These are phyloP conservation scores for Epicoccum nigrum DNA, from an alignment of 2,329 filamentous ascomycete genomes.

Conservation along the genomic window DNA sequence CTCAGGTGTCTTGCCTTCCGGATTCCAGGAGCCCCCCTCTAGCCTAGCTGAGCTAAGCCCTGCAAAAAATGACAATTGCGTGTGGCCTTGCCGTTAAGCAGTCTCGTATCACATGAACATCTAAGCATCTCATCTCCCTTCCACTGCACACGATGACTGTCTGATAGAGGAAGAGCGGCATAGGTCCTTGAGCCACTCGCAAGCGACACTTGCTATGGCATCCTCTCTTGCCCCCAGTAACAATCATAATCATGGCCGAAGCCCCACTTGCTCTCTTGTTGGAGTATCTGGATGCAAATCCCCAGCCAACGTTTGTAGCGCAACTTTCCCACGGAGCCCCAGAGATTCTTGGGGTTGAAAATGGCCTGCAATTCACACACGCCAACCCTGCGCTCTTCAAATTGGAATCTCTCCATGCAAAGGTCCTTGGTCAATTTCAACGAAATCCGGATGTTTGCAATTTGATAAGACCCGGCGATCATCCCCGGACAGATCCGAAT, in stretches of 20 bases:
- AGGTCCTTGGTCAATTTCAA: background rate
- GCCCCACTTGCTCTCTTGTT: constrained; percentile 7
- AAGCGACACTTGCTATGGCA: background rate
- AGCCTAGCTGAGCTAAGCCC: constrained; percentile 3
- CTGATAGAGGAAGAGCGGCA: background rate
- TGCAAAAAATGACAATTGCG: constrained; percentile 1
- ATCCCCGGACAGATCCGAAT: no score
- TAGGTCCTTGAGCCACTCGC: background rate
- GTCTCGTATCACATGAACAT: background rate
- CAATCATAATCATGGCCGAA: constrained; percentile 6
- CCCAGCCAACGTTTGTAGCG: constrained; percentile 8
- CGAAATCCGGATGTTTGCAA: background rate
- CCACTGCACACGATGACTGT: background rate
- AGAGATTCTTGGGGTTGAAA: background rate
- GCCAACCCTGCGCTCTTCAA: constrained; percentile 7
- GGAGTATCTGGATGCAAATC: constrained; percentile 9
- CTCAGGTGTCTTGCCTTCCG: no score
- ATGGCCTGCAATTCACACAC: background rate
- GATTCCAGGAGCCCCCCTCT: background rate
- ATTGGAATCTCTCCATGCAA: background rate
- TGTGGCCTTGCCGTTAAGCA: background rate
- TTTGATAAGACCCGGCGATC: background rate
- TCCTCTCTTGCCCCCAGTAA: background rate
- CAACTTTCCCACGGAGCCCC: background rate
- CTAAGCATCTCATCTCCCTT: background rate